Percentiles rank a stretch among this genome's conserved stretches.
Conservation (phyloP, 805 yeast species). For the Isabelozyma rhagii region DNA sequence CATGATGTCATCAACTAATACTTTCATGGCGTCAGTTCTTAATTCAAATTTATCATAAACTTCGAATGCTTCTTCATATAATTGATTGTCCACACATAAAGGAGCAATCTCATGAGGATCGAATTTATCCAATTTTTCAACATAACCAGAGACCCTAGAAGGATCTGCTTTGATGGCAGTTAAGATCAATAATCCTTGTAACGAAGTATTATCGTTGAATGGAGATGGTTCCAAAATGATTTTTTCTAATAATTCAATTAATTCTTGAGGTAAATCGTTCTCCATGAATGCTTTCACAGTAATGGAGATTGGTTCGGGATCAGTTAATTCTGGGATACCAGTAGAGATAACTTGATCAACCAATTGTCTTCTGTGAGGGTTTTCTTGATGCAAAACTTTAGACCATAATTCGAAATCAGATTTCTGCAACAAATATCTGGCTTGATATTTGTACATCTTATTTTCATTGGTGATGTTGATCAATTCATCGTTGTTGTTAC, state of each 20-base stretch:
- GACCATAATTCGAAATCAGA: conserved; percentile 86
- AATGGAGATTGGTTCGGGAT: conserved; percentile 90
- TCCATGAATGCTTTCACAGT: conserved; percentile 96
- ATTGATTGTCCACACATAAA: conserved; percentile 81
- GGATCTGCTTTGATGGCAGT: conserved; percentile 97
- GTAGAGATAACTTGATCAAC: conserved; percentile 93
- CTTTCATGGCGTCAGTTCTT: conserved; percentile 77
- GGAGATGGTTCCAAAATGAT: conserved; percentile 97
- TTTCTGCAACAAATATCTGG: conserved; percentile 86
- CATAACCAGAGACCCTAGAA: conserved; percentile 74
- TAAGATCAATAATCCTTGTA: conserved; percentile 87
- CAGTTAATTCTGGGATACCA: conserved; percentile 90
- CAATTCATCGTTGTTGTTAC: conserved; percentile 85
- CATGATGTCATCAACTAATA: conserved; percentile 87
- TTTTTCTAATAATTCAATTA: conserved; percentile 92
- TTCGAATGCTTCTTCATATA: conserved; percentile 91
- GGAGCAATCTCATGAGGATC: conserved; percentile 95
- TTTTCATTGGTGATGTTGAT: conserved; percentile 92
- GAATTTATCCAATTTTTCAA: conserved; percentile 85
- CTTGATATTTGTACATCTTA: conserved; percentile 98
- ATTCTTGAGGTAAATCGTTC: conserved; percentile 86
- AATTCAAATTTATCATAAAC: conserved; percentile 83
- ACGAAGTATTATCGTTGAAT: conserved; percentile 89
- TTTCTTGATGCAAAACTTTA: conserved; percentile 69
- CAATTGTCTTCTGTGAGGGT: conserved; percentile 84